Conservation (phyloP, 2,329 filamentous ascomycete genomes). For the Fusarium anguioides region DNA sequence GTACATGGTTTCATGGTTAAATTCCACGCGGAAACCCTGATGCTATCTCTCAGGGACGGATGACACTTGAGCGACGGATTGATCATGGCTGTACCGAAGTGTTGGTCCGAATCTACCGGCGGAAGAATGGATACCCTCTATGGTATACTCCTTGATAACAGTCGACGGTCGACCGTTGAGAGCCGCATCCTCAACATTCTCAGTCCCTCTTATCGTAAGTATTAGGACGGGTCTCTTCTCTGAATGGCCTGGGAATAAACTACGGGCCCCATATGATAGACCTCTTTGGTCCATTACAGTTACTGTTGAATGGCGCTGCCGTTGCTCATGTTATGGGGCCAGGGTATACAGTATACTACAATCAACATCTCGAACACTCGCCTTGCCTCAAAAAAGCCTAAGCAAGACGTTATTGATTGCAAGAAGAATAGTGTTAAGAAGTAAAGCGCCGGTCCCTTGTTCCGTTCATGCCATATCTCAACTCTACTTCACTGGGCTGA, state of each 20-base stretch:
- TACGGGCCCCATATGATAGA: background rate
- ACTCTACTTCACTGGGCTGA: background rate
- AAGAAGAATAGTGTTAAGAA: background rate
- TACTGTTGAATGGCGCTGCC: background rate
- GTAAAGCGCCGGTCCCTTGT: background rate
- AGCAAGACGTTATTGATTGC: background rate
- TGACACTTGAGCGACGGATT: slow-evolving; percentile 1
- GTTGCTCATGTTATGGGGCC: background rate
- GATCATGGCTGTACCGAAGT: slow-evolving; percentile 13
- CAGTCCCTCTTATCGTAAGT: background rate
- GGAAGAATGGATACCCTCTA: slow-evolving; percentile 4
- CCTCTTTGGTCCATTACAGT: background rate
- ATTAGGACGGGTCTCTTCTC: background rate
- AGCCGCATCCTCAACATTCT: slow-evolving; percentile 4
- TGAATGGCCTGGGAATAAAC: background rate
- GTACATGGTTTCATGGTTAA: slow-evolving; percentile 7
- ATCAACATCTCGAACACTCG: background rate
- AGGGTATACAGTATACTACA: background rate
- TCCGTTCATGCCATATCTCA: background rate
- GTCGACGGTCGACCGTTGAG: background rate
- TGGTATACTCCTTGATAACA: background rate
- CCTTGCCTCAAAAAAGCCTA: slow-evolving; percentile 2
- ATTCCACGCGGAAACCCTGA: slow-evolving; percentile 8
- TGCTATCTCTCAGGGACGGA: slow-evolving; percentile 4
- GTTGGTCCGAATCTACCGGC: slow-evolving; percentile 19